Base-by-base conservation (phyloP, 768 basidiomycete species). In the Gloeophyllum trabeum region DNA sequence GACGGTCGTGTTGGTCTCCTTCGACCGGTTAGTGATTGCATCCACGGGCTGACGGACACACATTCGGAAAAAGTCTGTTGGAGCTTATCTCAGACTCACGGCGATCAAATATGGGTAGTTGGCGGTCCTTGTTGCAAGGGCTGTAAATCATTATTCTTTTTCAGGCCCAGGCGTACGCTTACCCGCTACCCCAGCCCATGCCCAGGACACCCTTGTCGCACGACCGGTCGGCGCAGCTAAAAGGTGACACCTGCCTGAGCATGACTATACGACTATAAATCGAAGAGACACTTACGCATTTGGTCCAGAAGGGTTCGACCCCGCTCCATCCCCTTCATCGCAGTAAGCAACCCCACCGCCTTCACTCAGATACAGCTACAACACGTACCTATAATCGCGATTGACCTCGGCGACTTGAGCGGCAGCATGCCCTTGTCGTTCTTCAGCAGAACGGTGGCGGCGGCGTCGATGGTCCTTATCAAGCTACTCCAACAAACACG, bases 401-500 rank as follows among this genome's bases (percentile, higher is more conserved):
- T 69, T 4, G 65, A 59, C 51, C 61, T 63, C 2, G 70, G 66
- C 34, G 62, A 54, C 40, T 66, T 59, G 43, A 77, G 48, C 44
- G 80, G 66, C 39, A 77, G 54, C 14, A 60, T 58, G 37, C 57
- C 56, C 30, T 65, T 61, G 4, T 49, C 54, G 51, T 82, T 82
- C 57, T 81, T 84, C 35, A 84, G 61, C 25, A 82, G 61, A 13
- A 81, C 72, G 1, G 73, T 76, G 5, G 75, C 75, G 0, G 79
- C 74, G 2, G 73, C 74, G 28, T 72, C 81, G 34, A 82, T 75
- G 28, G 66, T 55, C 4, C 75, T 69, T 34, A 82, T 59, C 61
- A 81, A 44, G 24, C 44, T 35, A 23, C n/a, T n/a, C n/a, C n/a
- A n/a, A n/a, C n/a, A n/a, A n/a, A n/a, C n/a, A n/a, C n/a, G n/a